Evolutionary conservation across 257 asterid species (phyloP).

Genomic region (Gentiana dahurica): DNA sequence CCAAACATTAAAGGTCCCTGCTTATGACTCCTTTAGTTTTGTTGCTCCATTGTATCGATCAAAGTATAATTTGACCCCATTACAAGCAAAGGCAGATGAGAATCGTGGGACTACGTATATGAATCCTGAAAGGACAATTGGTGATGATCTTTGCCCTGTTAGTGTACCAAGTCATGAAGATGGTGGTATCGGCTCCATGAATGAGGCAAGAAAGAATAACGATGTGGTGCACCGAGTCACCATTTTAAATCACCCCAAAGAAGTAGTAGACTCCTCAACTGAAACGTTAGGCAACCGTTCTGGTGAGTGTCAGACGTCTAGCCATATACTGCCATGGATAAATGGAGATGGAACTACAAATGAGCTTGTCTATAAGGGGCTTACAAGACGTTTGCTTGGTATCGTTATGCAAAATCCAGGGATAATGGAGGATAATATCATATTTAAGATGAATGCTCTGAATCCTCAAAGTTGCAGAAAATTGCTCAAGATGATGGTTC

Average conservation of each 20-base stretch:
- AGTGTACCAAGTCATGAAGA: constrained; percentile 14
- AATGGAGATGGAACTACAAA: constrained; percentile 84
- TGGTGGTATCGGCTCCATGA: constrained; percentile 14
- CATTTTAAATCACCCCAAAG: constrained; percentile 60
- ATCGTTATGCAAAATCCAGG: constrained; percentile 93
- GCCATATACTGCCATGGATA: constrained; percentile 80
- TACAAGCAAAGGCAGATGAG: constrained; percentile 19
- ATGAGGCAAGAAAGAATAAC: constrained; percentile 20
- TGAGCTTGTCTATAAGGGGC: constrained; percentile 74
- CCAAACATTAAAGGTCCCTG: constrained; percentile 70
- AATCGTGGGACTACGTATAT: constrained; percentile 16
- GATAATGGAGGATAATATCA: constrained; percentile 71
- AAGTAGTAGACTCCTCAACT: constrained; percentile 24
- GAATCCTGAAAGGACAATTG: constrained; percentile 19
- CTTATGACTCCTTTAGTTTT: constrained; percentile 57
- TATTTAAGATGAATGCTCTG: constrained; percentile 49
- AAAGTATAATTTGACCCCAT: constrained; percentile 69
- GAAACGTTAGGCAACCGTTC: constrained; percentile 22
- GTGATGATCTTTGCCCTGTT: constrained; percentile 17
- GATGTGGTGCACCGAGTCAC: constrained; percentile 64
- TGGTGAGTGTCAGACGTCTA: constrained; percentile 25
- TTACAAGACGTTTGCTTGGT: constrained; percentile 67
- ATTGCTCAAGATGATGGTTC: constrained; percentile 50
- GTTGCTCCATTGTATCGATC: constrained; percentile 71
- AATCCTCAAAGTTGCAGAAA: constrained; percentile 96